A percentile compares a stretch with the other conserved stretches of the same genome.
phyloP scores from a whole-genome alignment of 2,329 filamentous ascomycete species.

The Blastomyces parvus region DNA sequence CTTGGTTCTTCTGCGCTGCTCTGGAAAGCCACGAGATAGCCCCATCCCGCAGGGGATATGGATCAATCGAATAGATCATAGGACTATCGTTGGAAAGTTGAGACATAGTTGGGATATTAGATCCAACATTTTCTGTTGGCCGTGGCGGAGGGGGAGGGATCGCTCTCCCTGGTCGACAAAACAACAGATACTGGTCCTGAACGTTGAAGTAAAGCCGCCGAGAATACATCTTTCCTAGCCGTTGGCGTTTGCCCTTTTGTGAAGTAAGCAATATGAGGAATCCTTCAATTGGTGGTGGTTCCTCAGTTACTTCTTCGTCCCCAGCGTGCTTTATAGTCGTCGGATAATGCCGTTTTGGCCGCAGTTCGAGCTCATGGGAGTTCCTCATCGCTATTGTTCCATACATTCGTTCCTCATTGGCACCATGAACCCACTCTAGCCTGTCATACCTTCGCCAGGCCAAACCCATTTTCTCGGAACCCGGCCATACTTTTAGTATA shows the following conservation, averaged over 20 bases:
- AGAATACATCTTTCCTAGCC: constrained; percentile 52
- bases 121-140: constrained; percentile 36
- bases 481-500: constrained; percentile 50
- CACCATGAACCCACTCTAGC: constrained; percentile 58
- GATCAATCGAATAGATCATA: constrained; percentile 52
- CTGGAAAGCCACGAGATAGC: constrained; percentile 48
- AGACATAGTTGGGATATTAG: constrained; percentile 44
- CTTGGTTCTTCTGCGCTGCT: constrained; percentile 38
- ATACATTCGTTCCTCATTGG: constrained; percentile 59
- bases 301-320: constrained; percentile 36
- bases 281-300: constrained; percentile 55
- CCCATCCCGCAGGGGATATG: constrained; percentile 47
- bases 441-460: constrained; percentile 62
- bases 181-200: constrained; percentile 54
- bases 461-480: constrained; percentile 51
- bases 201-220: constrained; percentile 57
- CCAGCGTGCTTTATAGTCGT: constrained; percentile 39
- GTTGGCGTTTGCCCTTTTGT: constrained; percentile 50
- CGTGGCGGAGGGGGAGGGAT: constrained; percentile 51
- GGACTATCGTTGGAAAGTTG: constrained; percentile 50
- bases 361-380: constrained; percentile 56
- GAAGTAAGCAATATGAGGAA: constrained; percentile 57
- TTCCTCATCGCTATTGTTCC: constrained; percentile 58
- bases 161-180: constrained; percentile 51
- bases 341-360: constrained; percentile 56